Base-by-base conservation (phyloP, 2,329 filamentous ascomycete species). In the Penicillium frequentans region DNA sequence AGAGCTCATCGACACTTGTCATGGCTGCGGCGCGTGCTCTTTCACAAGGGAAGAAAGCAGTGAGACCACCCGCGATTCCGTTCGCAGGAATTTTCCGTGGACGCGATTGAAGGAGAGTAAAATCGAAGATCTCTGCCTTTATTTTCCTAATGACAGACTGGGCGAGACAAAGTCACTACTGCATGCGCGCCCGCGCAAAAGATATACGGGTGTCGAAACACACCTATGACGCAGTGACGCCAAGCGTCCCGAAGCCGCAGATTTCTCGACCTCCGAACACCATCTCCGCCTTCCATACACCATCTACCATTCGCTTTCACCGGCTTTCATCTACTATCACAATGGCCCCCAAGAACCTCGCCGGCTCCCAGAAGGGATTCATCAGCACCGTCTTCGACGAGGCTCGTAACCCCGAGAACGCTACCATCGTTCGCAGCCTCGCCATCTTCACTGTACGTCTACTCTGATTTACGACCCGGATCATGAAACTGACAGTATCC, bases 351-450 rank as follows among this genome's bases (percentile, higher is more conserved):
- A 88, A 86, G 75, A 77, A 86, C 60, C 69, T 81, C 61, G 72
- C 79, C 58, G 79, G 16, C 35, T 39, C 69, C 56, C 71, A 72
- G 64, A 72, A 75, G 66, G 82, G 86, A 61, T 81, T 84, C 73
- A 64, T 89, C 63, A 78, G 78, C 65, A 79, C 79, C 56, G 80
- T 84, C 63, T 90, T 89, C 74, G 80, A 83, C 59, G 79, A 84
- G 63, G 69, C 90, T 68, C 89, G 86, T 54, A 83, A 84, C 27
- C 75, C 87, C 33, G 88, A 90, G 70, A 90, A 90, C 75, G 82
- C 85, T 49, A 83, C 86, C 55, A 83, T 90, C 55, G 87, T 90
- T 58, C 82, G 85, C 67, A 89, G 87, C 70, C 77, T 90, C 64
- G 80, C 84, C 62, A 73, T 89, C 66, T 90, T 90, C 70, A 86